A percentile compares a stretch with the other conserved stretches of the same genome.
phyloP scores from a whole-genome alignment of 2,329 filamentous ascomycete species.

The Colletotrichum orbiculare region DNA sequence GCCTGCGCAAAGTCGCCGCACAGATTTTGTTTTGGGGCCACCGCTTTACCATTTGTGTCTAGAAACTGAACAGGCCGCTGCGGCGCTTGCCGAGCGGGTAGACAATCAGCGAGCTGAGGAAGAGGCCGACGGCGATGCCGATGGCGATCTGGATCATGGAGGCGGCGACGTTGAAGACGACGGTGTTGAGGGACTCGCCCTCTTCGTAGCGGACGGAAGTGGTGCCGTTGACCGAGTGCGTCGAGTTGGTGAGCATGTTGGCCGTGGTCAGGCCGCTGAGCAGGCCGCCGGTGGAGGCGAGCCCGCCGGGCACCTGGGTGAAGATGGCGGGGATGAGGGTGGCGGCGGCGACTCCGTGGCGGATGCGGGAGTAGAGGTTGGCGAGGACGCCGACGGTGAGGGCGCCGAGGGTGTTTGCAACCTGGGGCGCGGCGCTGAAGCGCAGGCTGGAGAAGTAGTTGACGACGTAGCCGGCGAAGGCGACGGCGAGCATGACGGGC shows the following conservation, averaged over 20 bases:
- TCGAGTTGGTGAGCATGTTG: slow-evolving; percentile 55
- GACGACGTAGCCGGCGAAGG: slow-evolving; percentile 78
- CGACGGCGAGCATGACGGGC: slow-evolving; percentile 80
- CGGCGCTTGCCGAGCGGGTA: slow-evolving; percentile 62
- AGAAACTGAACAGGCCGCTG: slow-evolving; percentile 62
- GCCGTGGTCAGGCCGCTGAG: slow-evolving; percentile 57
- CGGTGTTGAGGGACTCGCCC: slow-evolving; percentile 44
- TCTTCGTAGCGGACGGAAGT: slow-evolving; percentile 40
- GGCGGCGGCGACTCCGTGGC: slow-evolving; percentile 62
- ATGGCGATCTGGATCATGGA: slow-evolving; percentile 65
- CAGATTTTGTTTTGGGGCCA: too few species aligned
- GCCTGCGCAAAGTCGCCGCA: too few species aligned
- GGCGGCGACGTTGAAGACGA: slow-evolving; percentile 58
- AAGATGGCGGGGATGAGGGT: slow-evolving; percentile 61
- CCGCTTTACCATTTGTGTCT: slow-evolving; percentile 12
- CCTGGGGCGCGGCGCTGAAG: slow-evolving; percentile 77
- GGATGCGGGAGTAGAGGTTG: slow-evolving; percentile 76
- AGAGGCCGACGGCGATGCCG: slow-evolving; percentile 62
- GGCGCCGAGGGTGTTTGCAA: slow-evolving; percentile 81
- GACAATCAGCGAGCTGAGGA: slow-evolving; percentile 59
- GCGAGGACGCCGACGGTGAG: slow-evolving; percentile 81
- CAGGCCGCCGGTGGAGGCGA: slow-evolving; percentile 59
- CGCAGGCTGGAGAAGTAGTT: slow-evolving; percentile 77
- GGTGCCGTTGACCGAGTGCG: slow-evolving; percentile 49
- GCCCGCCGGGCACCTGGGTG: slow-evolving; percentile 59